These are phyloP conservation scores for Metschnikowia shivogae DNA, from an alignment of 805 yeast genomes.

Conservation along the genomic window DNA sequence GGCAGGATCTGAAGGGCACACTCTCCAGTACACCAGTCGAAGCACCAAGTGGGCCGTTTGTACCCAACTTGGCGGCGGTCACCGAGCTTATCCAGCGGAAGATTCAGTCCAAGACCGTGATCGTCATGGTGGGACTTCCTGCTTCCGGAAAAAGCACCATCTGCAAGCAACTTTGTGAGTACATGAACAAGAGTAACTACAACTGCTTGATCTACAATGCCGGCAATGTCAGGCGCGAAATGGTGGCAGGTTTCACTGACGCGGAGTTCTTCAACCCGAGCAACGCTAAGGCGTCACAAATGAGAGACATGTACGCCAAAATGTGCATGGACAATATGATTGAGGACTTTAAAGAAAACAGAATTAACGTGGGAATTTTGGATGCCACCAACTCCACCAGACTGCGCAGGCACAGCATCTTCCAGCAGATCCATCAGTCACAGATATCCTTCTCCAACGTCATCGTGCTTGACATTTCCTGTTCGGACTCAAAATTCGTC, in stretches of 20 bases:
- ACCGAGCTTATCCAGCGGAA: conserved; percentile 13
- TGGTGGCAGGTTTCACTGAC: conserved; percentile 22
- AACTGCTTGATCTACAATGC: conserved; percentile 38
- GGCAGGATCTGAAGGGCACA: conserved; percentile 13
- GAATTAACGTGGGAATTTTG: conserved; percentile 34
- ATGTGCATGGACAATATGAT: conserved; percentile 31
- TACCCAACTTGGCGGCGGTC: conserved; percentile 11
- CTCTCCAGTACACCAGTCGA: conserved; percentile 19
- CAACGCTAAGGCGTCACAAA: conserved; percentile 26
- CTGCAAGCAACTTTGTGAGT: conserved; percentile 29
- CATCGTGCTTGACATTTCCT: conserved; percentile 55
- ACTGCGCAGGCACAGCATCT: conserved; percentile 30
- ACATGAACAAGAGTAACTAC: conserved; percentile 10
- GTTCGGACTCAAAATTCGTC: conserved; percentile 48
- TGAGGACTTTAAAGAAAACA: conserved; percentile 23
- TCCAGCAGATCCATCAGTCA: conserved; percentile 21
- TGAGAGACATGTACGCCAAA: conserved; percentile 35
- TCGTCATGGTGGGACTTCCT: conserved; percentile 39
- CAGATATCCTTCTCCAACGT: conserved; percentile 33
- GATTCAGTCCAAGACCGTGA: conserved; percentile 19
- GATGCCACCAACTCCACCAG: conserved; percentile 43
- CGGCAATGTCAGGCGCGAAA: conserved; percentile 46
- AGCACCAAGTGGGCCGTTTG: conserved; percentile 4
- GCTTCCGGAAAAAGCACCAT: conserved; percentile 41
- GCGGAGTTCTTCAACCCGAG: conserved; percentile 38